A percentile compares a stretch with the other conserved stretches of the same genome.
phyloP scores from a whole-genome alignment of 805 yeast species.

The Metschnikowia drakensbergensis region DNA sequence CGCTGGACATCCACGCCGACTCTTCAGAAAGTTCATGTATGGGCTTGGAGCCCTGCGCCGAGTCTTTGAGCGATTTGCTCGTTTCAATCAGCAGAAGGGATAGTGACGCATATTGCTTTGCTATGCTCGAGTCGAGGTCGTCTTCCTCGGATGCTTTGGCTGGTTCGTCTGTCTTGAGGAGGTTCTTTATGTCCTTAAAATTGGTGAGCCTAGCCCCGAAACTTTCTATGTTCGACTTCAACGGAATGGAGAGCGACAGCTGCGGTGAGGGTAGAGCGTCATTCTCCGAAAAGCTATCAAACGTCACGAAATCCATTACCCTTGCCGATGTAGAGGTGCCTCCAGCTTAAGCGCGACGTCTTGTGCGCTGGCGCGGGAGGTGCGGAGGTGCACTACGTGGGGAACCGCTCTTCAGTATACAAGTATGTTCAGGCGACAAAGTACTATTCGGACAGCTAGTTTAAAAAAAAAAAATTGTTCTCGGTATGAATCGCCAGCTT shows the following conservation, averaged over 20 bases:
- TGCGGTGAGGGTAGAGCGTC: slow-evolving; percentile 38
- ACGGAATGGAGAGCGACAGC: slow-evolving; percentile 41
- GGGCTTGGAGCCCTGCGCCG: not conserved
- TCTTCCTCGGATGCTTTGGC: slow-evolving; percentile 6
- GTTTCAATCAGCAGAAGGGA: slow-evolving; percentile 37
- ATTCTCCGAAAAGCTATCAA: slow-evolving; percentile 31
- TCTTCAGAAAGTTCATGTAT: not conserved
- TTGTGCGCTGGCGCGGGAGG: not conserved
- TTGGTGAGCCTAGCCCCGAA: slow-evolving; percentile 33
- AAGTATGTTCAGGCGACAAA: too few species aligned
- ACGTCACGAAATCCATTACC: slow-evolving; percentile 41
- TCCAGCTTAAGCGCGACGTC: not conserved
- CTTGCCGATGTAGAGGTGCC: not conserved
- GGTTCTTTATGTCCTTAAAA: slow-evolving; percentile 29
- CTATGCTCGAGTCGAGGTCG: slow-evolving; percentile 19
- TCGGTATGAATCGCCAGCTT: too few species aligned
- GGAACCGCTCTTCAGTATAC: too few species aligned
- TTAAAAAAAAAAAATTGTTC: too few species aligned
- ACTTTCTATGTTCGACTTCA: slow-evolving; percentile 35
- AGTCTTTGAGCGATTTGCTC: not conserved
- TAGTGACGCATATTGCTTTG: slow-evolving; percentile 47
- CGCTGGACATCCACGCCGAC: not conserved
- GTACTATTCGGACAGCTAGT: too few species aligned
- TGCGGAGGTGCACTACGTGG: not conserved
- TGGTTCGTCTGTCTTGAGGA: slow-evolving; percentile 20